A percentile compares a stretch with the other conserved stretches of the same genome.
These are phyloP conservation scores for Isatis tinctoria DNA, from an alignment of 345 rosid genomes.

Conservation along the genomic window DNA sequence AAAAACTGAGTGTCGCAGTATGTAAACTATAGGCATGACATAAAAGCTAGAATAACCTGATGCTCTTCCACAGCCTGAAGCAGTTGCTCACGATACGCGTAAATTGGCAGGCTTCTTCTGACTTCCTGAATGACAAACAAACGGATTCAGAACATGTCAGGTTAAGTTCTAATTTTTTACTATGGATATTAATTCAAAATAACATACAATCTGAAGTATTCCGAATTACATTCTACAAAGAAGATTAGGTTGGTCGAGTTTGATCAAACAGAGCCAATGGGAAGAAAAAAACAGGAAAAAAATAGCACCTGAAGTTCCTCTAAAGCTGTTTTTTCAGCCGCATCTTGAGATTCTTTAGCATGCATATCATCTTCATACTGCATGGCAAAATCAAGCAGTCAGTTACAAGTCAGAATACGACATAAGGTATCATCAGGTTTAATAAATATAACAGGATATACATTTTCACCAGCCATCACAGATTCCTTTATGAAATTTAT, in stretches of 20 bases:
- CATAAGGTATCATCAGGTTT: background rate
- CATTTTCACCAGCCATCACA: conserved; percentile 85
- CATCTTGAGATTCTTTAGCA: conserved; percentile 39
- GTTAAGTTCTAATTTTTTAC: background rate
- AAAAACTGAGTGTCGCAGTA: background rate
- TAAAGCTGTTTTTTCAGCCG: conserved; percentile 57
- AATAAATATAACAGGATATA: conserved; percentile 29
- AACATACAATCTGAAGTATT: background rate
- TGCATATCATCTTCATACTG: conserved; percentile 51
- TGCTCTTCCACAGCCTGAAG: conserved; percentile 68
- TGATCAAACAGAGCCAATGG: background rate
- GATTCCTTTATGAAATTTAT: conserved; percentile 83
- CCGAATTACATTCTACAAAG: background rate
- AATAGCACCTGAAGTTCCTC: conserved; percentile 73
- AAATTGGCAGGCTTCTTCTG: conserved; percentile 79
- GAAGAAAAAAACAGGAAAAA: background rate
- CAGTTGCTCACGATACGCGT: conserved; percentile 71
- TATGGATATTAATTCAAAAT: background rate
- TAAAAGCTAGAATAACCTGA: conserved; percentile 53
- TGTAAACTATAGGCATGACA: background rate
- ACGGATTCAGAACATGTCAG: background rate
- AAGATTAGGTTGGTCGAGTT: conserved; percentile 6
- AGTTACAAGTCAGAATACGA: conserved; percentile 9
- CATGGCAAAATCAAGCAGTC: conserved; percentile 13
- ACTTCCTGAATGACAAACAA: conserved; percentile 56